A percentile compares a stretch with the other conserved stretches of the same genome.
Conservation (phyloP, 116 monocot species). For the Zostera marina region DNA sequence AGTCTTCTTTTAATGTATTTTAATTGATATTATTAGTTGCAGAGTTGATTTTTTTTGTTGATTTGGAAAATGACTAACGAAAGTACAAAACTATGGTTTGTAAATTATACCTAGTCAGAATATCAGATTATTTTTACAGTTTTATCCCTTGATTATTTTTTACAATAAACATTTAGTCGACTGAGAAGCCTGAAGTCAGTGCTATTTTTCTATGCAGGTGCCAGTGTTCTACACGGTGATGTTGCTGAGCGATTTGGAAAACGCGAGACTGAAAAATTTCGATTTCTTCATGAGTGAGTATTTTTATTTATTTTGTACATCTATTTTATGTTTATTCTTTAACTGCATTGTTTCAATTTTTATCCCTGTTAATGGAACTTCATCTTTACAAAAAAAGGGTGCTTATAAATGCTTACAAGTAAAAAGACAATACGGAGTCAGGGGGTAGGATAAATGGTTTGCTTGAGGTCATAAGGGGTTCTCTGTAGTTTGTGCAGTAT, state of each 20-base stretch:
- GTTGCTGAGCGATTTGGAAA: constrained; percentile 69
- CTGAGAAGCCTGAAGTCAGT: not conserved
- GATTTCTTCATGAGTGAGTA: constrained; percentile 61
- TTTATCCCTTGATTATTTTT: not conserved
- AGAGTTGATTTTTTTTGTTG: too few species aligned
- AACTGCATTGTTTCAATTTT: not conserved
- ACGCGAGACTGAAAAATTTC: constrained; percentile 64
- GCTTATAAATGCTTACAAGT: too few species aligned
- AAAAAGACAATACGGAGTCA: too few species aligned
- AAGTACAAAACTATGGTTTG: too few species aligned
- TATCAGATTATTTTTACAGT: not conserved
- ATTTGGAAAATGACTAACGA: too few species aligned
- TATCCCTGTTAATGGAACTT: too few species aligned
- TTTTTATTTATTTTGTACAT: not conserved
- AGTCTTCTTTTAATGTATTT: not conserved
- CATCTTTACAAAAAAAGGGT: too few species aligned
- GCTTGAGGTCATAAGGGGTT: too few species aligned
- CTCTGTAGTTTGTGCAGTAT: too few species aligned
- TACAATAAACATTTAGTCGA: not conserved
- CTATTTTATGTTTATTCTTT: not conserved
- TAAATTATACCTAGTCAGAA: not conserved
- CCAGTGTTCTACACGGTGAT: constrained; percentile 28
- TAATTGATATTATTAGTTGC: not conserved
- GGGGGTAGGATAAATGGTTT: too few species aligned
- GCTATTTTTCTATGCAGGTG: constrained; percentile 1